Conservation (phyloP, 129 eudicot genomes). For the Oenanthe sinensis region DNA sequence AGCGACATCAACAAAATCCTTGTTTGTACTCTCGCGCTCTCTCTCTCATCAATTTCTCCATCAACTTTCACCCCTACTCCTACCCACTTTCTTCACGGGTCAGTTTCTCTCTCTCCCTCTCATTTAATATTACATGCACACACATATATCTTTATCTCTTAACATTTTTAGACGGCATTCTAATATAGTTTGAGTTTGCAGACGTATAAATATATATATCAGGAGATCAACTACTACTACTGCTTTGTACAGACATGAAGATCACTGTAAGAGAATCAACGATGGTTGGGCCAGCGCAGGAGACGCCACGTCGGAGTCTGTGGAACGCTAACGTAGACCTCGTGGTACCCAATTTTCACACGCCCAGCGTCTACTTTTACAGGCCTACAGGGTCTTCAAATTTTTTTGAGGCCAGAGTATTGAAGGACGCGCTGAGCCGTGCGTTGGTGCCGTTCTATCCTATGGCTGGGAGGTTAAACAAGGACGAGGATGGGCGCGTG, state of each 20-base stretch:
- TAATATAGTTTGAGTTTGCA: neutral
- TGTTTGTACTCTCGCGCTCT: neutral
- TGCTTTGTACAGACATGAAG: conserved; percentile 23
- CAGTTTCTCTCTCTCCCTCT: neutral
- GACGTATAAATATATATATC: neutral
- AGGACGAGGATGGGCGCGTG: conserved; percentile 72
- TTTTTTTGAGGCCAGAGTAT: conserved; percentile 48
- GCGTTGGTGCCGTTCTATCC: conserved; percentile 78
- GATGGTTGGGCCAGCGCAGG: conserved; percentile 60
- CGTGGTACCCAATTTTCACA: conserved; percentile 58
- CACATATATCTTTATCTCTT: neutral
- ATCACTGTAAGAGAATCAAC: conserved; percentile 50
- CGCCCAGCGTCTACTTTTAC: conserved; percentile 65
- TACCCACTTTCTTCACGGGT: neutral
- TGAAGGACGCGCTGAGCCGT: conserved; percentile 56
- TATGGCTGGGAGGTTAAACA: conserved; percentile 69
- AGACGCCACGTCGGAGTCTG: conserved; percentile 37
- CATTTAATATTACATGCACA: neutral
- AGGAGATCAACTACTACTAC: neutral
- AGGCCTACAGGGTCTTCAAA: conserved; percentile 48
- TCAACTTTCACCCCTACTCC: neutral
- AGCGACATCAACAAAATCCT: neutral
- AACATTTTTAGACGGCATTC: neutral
- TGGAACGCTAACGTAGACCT: conserved; percentile 78
- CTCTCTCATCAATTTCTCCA: neutral